Evolutionary conservation across 768 basidiomycete species (phyloP).

Genomic region (Pulveroboletus sp.): DNA sequence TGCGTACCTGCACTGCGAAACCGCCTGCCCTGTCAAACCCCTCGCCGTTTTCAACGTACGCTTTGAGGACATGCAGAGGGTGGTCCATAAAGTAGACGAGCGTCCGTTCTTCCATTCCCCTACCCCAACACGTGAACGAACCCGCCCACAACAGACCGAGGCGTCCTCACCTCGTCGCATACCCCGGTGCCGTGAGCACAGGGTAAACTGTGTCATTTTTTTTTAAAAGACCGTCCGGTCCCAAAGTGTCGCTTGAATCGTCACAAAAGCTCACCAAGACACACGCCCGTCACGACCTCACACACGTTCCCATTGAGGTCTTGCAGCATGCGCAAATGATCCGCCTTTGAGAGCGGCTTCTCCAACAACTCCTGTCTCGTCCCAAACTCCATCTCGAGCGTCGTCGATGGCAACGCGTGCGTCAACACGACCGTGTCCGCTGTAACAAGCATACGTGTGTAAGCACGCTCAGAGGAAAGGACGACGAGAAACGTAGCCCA

Average conservation of each 20-base stretch:
- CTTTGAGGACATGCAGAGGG: slow-evolving; percentile 51
- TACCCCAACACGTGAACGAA: slow-evolving; percentile 21
- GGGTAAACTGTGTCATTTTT: slow-evolving; percentile 60
- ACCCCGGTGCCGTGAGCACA: slow-evolving; percentile 70
- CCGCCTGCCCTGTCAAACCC: slow-evolving; percentile 89
- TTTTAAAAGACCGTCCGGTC: slow-evolving; percentile 34
- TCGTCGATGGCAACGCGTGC: slow-evolving; percentile 58
- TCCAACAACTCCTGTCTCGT: slow-evolving; percentile 75
- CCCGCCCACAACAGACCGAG: neutral
- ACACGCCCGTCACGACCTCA: slow-evolving; percentile 90
- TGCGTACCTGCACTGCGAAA: slow-evolving; percentile 80
- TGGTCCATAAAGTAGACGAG: slow-evolving; percentile 74
- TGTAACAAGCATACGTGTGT: slow-evolving; percentile 24
- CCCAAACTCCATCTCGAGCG: slow-evolving; percentile 38
- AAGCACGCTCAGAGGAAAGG: too few species aligned
- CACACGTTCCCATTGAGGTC: slow-evolving; percentile 84
- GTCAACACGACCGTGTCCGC: slow-evolving; percentile 96
- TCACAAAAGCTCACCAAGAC: slow-evolving; percentile 53
- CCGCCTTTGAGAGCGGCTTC: slow-evolving; percentile 75
- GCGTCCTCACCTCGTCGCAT: slow-evolving; percentile 51
- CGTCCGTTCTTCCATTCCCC: slow-evolving; percentile 79
- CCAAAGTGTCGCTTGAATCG: neutral
- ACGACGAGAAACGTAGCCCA: slow-evolving; percentile 23
- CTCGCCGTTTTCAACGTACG: slow-evolving; percentile 83
- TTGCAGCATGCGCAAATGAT: slow-evolving; percentile 82